Percentiles rank a stretch among this genome's conserved stretches.
Conservation (phyloP, 805 yeast species). For the Candida sanyiensis region DNA sequence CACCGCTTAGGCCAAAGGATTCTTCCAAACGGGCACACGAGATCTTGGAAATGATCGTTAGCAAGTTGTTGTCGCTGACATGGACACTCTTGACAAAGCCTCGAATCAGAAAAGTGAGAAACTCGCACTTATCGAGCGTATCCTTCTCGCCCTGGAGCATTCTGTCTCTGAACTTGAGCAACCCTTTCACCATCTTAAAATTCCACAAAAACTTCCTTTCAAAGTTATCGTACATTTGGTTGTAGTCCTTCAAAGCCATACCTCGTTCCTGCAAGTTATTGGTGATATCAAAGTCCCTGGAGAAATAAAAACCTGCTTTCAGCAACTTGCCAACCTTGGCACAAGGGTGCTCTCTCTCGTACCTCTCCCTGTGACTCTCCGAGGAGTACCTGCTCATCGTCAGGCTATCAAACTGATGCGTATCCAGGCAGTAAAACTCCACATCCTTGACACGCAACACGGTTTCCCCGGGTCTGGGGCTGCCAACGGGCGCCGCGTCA, state of each 20-base stretch:
- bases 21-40: slow-evolving; percentile 89
- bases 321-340: slow-evolving; percentile 65
- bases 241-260: slow-evolving; percentile 31
- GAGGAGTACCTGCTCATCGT: slow-evolving; percentile 20
- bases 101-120: slow-evolving; percentile 77
- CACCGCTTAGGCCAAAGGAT: slow-evolving; percentile 70
- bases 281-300: slow-evolving; percentile 86
- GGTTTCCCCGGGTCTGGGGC: slow-evolving; percentile 49
- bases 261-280: slow-evolving; percentile 72
- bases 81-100: slow-evolving; percentile 80
- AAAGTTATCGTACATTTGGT: slow-evolving; percentile 40
- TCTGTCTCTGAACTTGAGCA: slow-evolving; percentile 63
- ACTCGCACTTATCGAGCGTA: slow-evolving; percentile 59
- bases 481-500: slow-evolving; percentile 48
- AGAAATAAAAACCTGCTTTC: slow-evolving; percentile 81
- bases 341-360: slow-evolving; percentile 68
- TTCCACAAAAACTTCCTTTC: slow-evolving; percentile 91
- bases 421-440: slow-evolving; percentile 58
- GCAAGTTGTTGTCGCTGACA: slow-evolving; percentile 30
- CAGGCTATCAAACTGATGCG: slow-evolving; percentile 44
- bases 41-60: slow-evolving; percentile 83
- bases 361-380: slow-evolving; percentile 26
- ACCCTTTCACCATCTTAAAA: slow-evolving; percentile 71
- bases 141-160: slow-evolving; percentile 53
- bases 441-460: slow-evolving; percentile 53